These are phyloP conservation scores for Hymenotorrendiella dingleyae DNA, from an alignment of 2,329 filamentous ascomycete species.

Conservation along the genomic window DNA sequence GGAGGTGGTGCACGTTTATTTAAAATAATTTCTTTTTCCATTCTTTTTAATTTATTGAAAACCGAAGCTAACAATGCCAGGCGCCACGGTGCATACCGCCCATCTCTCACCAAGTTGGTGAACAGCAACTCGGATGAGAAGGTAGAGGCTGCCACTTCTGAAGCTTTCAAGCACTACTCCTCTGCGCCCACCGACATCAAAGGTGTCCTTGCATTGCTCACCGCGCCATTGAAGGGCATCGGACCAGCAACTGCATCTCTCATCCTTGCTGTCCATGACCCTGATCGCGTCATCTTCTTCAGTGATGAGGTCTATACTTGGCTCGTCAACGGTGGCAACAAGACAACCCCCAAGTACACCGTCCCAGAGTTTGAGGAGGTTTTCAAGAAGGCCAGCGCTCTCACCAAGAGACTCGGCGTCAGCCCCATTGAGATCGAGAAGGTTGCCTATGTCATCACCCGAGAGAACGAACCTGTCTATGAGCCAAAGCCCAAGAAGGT, in stretches of 20 bases:
- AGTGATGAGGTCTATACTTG: conserved; percentile 74
- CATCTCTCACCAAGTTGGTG: conserved; percentile 54
- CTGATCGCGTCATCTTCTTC: conserved; percentile 62
- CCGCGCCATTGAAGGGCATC: conserved; percentile 59
- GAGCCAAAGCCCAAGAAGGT: conserved; percentile 18
- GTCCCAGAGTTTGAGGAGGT: conserved; percentile 61
- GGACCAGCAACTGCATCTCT: conserved; percentile 76
- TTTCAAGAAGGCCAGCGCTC: conserved; percentile 34
- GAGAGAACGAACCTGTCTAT: conserved; percentile 23
- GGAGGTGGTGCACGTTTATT: too few relatives aligned
- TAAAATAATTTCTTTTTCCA: too few relatives aligned
- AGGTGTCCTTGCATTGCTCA: conserved; percentile 47
- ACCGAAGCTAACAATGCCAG: conserved; percentile 8
- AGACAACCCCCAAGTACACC: conserved; percentile 59
- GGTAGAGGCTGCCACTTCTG: conserved; percentile 43
- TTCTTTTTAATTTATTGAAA: not conserved
- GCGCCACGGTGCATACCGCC: conserved; percentile 56
- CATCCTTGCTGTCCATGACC: conserved; percentile 59
- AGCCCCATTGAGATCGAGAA: conserved; percentile 60
- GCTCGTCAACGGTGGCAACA: conserved; percentile 51
- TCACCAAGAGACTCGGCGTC: conserved; percentile 46
- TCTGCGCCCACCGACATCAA: conserved; percentile 31
- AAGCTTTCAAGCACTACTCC: conserved; percentile 45
- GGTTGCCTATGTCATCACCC: conserved; percentile 65
- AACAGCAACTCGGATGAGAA: conserved; percentile 43